phyloP scores from a whole-genome alignment of 495 filamentous ascomycete species.

The Collariella sp. region DNA sequence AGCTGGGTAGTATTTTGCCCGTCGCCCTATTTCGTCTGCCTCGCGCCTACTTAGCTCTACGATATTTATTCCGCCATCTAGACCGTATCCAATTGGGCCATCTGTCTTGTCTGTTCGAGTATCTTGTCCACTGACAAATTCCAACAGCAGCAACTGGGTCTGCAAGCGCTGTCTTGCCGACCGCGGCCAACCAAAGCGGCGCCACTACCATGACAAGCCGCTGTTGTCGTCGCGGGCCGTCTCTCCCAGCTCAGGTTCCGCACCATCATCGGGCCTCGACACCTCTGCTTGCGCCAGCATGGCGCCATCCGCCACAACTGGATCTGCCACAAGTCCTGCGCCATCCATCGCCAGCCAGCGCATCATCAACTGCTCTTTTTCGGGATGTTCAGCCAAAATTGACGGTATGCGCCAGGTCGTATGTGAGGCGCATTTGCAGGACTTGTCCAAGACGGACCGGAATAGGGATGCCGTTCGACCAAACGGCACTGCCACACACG shows the following conservation, averaged over 20 bases:
- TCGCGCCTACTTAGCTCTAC: background rate
- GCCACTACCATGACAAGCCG: conserved; percentile 12
- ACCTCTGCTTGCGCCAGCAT: background rate
- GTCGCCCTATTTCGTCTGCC: conserved; percentile 1
- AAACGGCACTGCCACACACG: conserved; percentile 2
- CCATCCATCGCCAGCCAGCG: background rate
- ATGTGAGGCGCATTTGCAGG: conserved; percentile 3
- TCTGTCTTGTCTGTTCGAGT: background rate
- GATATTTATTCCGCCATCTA: background rate
- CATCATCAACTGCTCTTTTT: conserved; percentile 3
- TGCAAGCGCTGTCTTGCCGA: conserved; percentile 14
- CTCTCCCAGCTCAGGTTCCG: conserved; percentile 6
- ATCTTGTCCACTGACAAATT: background rate
- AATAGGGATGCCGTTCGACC: background rate
- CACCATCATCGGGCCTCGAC: background rate
- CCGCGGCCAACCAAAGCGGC: conserved; percentile 1
- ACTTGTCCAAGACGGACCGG: background rate
- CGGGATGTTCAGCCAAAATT: conserved; percentile 5
- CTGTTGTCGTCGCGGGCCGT: conserved; percentile 8
- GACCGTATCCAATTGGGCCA: background rate
- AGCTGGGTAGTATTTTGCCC: conserved; percentile 3
- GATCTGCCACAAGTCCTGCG: background rate
- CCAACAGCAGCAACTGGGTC: conserved; percentile 9
- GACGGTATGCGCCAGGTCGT: conserved; percentile 1
- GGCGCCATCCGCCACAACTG: background rate